A percentile compares a stretch with the other conserved stretches of the same genome.
Conservation (phyloP, 805 yeast species). For the Sporopachydermia lactativora region DNA sequence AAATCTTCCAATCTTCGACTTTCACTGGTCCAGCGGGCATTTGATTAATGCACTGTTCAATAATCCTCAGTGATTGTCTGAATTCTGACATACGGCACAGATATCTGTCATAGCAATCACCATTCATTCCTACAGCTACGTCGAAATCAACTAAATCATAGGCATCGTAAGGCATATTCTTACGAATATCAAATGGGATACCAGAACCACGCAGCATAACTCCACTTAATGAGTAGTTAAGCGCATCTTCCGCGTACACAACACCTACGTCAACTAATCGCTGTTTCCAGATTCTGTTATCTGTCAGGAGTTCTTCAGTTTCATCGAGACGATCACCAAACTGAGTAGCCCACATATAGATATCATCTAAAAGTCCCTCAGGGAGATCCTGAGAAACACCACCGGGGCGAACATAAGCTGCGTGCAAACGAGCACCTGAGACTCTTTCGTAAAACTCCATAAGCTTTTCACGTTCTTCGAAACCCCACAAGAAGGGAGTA, state of each 20-base stretch:
- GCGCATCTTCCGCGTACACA: constrained; percentile 76
- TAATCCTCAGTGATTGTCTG: constrained; percentile 79
- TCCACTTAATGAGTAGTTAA: constrained; percentile 68
- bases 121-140: constrained; percentile 73
- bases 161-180: constrained; percentile 82
- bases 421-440: constrained; percentile 79
- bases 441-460: constrained; percentile 90
- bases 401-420: constrained; percentile 84
- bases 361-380: constrained; percentile 74
- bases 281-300: constrained; percentile 85
- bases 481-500: constrained; percentile 89
- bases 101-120: constrained; percentile 88
- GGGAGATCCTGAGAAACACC: constrained; percentile 87
- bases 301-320: constrained; percentile 78
- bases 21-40: constrained; percentile 90
- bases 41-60: constrained; percentile 79
- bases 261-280: constrained; percentile 73
- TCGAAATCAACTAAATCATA: constrained; percentile 79
- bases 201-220: constrained; percentile 90
- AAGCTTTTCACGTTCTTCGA: constrained; percentile 84
- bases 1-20: constrained; percentile 78
- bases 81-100: constrained; percentile 83
- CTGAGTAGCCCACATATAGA: constrained; percentile 93
- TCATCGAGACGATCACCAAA: constrained; percentile 88
- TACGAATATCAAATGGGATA: constrained; percentile 75